phyloP scores from a whole-genome alignment of 345 rosid genomes.

The Anacardium occidentale region DNA sequence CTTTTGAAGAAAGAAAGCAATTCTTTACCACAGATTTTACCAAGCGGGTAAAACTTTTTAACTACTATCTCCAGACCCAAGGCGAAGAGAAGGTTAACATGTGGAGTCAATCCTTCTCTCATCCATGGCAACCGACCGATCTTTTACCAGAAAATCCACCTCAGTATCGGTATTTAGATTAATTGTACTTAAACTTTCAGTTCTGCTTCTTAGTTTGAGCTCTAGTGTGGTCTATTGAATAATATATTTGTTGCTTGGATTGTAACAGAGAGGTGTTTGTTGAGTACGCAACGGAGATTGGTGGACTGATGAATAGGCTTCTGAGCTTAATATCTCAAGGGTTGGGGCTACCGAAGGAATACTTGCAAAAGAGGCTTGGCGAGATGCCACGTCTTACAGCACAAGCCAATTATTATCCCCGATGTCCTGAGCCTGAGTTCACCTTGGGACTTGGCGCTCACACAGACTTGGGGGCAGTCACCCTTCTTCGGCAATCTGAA shows the following conservation, averaged over 20 bases:
- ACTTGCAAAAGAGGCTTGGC: constrained; percentile 10
- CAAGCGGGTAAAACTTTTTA: constrained; percentile 18
- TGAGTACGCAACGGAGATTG: constrained; percentile 25
- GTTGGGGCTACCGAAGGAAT: constrained; percentile 19
- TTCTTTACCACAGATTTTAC: constrained; percentile 16
- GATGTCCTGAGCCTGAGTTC: constrained; percentile 30
- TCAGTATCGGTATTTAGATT: constrained; percentile 5
- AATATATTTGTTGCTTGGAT: neutral
- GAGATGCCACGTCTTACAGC: constrained; percentile 4
- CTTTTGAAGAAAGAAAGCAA: constrained; percentile 10
- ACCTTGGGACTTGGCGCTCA: constrained; percentile 28
- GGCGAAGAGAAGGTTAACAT: constrained; percentile 16
- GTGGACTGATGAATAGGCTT: constrained; percentile 18
- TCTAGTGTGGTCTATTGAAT: neutral
- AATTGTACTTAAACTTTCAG: neutral
- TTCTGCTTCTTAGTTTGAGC: neutral
- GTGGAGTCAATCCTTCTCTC: constrained; percentile 28
- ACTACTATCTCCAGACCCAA: constrained; percentile 8
- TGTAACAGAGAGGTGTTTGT: constrained; percentile 14
- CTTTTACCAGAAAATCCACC: constrained; percentile 25
- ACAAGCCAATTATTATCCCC: constrained; percentile 26
- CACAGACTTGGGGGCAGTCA: constrained; percentile 20
- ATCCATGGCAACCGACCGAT: constrained; percentile 20
- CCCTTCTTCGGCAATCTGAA: constrained; percentile 21
- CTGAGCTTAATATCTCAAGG: constrained; percentile 29